A percentile compares a stretch with the other conserved stretches of the same genome.
phyloP scores from a whole-genome alignment of 2,329 filamentous ascomycete species.

The Xylariomycetidae sp. region DNA sequence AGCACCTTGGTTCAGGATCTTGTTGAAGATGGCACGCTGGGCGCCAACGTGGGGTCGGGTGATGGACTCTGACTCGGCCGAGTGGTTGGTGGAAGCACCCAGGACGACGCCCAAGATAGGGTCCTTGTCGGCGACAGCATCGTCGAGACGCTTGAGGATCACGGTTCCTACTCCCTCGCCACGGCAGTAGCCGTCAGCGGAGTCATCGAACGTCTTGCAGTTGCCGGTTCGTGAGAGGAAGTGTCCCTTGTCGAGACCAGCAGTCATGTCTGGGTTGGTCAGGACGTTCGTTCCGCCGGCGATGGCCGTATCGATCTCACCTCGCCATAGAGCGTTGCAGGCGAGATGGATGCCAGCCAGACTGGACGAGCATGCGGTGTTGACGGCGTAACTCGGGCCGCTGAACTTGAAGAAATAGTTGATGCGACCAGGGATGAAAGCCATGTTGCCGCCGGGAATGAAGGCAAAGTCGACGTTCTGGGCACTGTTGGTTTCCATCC shows the following conservation, averaged over 20 bases:
- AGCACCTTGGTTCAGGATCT: conserved; percentile 50
- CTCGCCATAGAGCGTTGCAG: conserved; percentile 55
- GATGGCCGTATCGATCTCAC: conserved; percentile 58
- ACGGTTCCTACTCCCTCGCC: conserved; percentile 18
- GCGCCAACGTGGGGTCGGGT: conserved; percentile 62
- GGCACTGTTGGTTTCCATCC: conserved; percentile 57
- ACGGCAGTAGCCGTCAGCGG: conserved; percentile 41
- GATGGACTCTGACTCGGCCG: conserved; percentile 63
- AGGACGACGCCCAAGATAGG: conserved; percentile 31
- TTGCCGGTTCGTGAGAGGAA: conserved; percentile 46
- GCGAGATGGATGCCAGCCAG: conserved; percentile 18
- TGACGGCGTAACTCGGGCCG: conserved; percentile 23
- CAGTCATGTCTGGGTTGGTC: conserved; percentile 59
- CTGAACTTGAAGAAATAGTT: conserved; percentile 31
- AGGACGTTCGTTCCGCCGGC: conserved; percentile 58
- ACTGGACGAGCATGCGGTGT: conserved; percentile 26
- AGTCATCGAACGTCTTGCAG: conserved; percentile 40
- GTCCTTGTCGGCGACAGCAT: conserved; percentile 39
- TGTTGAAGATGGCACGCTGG: conserved; percentile 55
- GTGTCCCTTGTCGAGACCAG: conserved; percentile 54
- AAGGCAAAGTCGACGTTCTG: conserved; percentile 46
- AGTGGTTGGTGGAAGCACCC: conserved; percentile 64
- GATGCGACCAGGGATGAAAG: conserved; percentile 31
- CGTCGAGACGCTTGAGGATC: conserved; percentile 19
- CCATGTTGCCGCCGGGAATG: conserved; percentile 28